phyloP scores from a whole-genome alignment of 2,329 filamentous ascomycete genomes.

The Fusarium proliferatum region DNA sequence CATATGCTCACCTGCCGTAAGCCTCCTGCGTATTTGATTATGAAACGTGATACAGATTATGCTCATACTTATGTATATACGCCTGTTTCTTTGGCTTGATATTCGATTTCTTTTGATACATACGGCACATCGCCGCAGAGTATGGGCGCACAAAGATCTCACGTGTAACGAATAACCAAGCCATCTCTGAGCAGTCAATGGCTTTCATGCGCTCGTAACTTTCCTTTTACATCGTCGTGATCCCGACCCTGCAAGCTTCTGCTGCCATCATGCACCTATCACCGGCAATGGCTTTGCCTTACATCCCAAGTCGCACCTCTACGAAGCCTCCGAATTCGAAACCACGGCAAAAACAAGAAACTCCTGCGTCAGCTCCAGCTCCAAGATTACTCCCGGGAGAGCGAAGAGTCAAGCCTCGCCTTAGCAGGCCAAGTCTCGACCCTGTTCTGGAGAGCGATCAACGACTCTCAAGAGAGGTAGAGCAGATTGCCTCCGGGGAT shows the following conservation, averaged over 20 bases:
- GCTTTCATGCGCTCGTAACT: background rate
- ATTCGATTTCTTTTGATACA: background rate
- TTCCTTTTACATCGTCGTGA: background rate
- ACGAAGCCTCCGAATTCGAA: conserved; percentile 3
- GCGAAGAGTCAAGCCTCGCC: conserved; percentile 30
- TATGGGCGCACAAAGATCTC: background rate
- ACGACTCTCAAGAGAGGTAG: conserved; percentile 29
- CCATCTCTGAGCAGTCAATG: background rate
- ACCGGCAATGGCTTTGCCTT: conserved; percentile 26
- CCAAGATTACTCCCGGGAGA: conserved; percentile 26
- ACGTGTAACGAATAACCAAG: background rate
- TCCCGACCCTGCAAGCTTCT: background rate
- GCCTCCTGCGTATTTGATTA: background rate
- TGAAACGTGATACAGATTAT: conserved; percentile 11
- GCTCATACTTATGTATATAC: background rate
- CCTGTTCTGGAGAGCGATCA: conserved; percentile 47
- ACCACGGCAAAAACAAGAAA: conserved; percentile 11
- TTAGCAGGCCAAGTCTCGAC: conserved; percentile 41
- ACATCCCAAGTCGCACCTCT: background rate
- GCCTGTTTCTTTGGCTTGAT: background rate
- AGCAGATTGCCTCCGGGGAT: conserved; percentile 24
- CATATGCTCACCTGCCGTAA: background rate
- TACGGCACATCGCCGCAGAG: background rate
- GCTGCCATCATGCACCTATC: conserved; percentile 20
- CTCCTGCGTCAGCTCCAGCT: background rate